A percentile compares a stretch with the other conserved stretches of the same genome.
phyloP scores from a whole-genome alignment of 305 asterid species.

The Solanum chacoense region DNA sequence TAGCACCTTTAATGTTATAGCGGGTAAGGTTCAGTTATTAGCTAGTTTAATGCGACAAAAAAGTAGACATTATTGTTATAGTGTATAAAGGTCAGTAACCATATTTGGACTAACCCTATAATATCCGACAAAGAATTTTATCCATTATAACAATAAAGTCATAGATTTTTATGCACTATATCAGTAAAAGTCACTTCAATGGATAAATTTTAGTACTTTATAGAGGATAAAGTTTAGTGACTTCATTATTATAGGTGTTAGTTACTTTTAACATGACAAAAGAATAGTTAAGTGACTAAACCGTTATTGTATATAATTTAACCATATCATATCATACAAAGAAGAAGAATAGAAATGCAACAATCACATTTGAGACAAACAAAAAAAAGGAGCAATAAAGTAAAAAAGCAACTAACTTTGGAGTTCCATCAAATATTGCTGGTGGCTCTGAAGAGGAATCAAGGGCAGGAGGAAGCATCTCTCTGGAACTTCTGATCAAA shows the following conservation, averaged over 20 bases:
- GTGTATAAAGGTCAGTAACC: not conserved
- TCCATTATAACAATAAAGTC: not conserved
- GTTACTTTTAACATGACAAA: not conserved
- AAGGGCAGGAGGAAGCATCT: conserved; percentile 63
- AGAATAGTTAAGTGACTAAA: not conserved
- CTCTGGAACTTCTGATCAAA: conserved; percentile 28
- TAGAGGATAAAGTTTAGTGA: not conserved
- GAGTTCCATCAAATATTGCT: conserved; percentile 67
- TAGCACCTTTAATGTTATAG: not conserved
- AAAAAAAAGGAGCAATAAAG: not conserved
- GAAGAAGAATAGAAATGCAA: not conserved
- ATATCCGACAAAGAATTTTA: not conserved
- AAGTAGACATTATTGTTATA: not conserved
- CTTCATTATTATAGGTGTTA: not conserved
- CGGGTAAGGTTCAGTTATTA: not conserved
- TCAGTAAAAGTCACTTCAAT: not conserved
- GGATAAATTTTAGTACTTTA: not conserved
- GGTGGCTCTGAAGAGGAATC: conserved; percentile 82
- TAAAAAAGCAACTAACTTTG: conserved; percentile 41
- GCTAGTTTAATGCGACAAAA: not conserved
- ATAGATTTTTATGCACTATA: not conserved
- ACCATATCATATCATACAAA: not conserved
- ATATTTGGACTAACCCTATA: not conserved
- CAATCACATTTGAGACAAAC: not conserved
- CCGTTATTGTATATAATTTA: not conserved